Evolutionary conservation across 169 alveolate species (phyloP).

Genomic region (Plasmodium blacklocki): DNA sequence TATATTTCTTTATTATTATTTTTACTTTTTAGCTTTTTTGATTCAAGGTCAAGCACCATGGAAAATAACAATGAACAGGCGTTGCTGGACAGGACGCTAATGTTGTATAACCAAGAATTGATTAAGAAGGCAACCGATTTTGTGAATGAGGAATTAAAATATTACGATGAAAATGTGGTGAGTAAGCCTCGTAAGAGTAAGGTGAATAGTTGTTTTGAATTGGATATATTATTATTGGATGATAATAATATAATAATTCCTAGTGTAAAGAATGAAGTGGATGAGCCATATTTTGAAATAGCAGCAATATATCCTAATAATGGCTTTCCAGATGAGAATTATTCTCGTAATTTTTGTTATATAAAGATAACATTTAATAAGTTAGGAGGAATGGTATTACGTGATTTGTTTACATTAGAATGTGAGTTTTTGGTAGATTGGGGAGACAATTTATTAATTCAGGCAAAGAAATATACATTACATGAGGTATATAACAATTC

Average conservation of each 20-base stretch:
- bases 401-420: slow-evolving; percentile 81
- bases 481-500: slow-evolving; percentile 77
- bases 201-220: slow-evolving; percentile 30
- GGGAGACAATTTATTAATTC: slow-evolving; percentile 82
- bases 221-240: slow-evolving; percentile 54
- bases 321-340: slow-evolving; percentile 65
- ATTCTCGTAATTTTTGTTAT: slow-evolving; percentile 77
- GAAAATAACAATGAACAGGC: slow-evolving; percentile 44
- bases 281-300: slow-evolving; percentile 80
- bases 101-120: slow-evolving; percentile 47
- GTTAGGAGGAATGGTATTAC: slow-evolving; percentile 80
- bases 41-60: slow-evolving; percentile 7
- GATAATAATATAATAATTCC: slow-evolving; percentile 62
- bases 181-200: slow-evolving; percentile 43
- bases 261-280: slow-evolving; percentile 64
- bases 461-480: slow-evolving; percentile 80
- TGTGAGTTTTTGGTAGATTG: slow-evolving; percentile 84
- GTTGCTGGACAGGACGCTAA: slow-evolving; percentile 26
- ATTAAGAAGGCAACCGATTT: slow-evolving; percentile 68
- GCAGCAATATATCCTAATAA: slow-evolving; percentile 79
- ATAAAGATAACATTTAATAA: slow-evolving; percentile 79
- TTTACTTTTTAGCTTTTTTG: slow-evolving; percentile 1
- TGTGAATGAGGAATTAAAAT: slow-evolving; percentile 61
- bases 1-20: not conserved
- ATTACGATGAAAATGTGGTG: slow-evolving; percentile 76